Percentiles rank a stretch among this genome's conserved stretches.
Evolutionary conservation across 2,329 filamentous ascomycete species (phyloP).

Genomic region (Fusarium sp.): DNA sequence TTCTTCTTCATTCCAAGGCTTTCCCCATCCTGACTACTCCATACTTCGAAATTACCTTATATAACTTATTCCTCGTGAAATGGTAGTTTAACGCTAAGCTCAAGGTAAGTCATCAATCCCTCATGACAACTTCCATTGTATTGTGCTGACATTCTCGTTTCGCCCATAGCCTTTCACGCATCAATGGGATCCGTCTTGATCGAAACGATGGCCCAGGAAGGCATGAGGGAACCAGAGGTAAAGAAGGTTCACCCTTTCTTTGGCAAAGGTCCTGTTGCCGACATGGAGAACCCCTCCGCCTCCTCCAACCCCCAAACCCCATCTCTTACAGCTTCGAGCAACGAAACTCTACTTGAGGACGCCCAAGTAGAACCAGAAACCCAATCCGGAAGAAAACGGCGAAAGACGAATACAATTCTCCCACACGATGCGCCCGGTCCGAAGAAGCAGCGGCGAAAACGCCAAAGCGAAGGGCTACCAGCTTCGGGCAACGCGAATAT

Average conservation of each 20-base stretch:
- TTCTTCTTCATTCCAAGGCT: neutral
- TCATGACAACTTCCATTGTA: slow-evolving; percentile 1
- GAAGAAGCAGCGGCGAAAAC: slow-evolving; percentile 51
- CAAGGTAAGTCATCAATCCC: slow-evolving; percentile 27
- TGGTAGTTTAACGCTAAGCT: slow-evolving; percentile 38
- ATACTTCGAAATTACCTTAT: neutral
- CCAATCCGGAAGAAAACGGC: slow-evolving; percentile 59
- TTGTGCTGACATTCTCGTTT: slow-evolving; percentile 3
- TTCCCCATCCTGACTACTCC: neutral
- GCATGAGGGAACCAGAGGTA: slow-evolving; percentile 52
- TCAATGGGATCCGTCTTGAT: slow-evolving; percentile 62
- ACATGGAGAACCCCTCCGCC: slow-evolving; percentile 17
- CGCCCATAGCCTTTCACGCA: slow-evolving; percentile 22
- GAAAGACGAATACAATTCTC: slow-evolving; percentile 55
- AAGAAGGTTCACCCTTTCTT: slow-evolving; percentile 73
- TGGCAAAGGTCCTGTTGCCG: slow-evolving; percentile 47
- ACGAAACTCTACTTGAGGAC: slow-evolving; percentile 15
- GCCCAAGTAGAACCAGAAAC: slow-evolving; percentile 42
- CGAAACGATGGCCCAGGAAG: slow-evolving; percentile 62
- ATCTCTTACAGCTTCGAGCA: neutral
- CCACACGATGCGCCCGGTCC: slow-evolving; percentile 42
- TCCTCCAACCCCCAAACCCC: slow-evolving; percentile 11
- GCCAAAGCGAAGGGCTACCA: slow-evolving; percentile 30
- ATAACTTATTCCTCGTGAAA: slow-evolving; percentile 17
- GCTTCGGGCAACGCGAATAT: slow-evolving; percentile 25